A percentile compares a stretch with the other conserved stretches of the same genome.
phyloP scores from a whole-genome alignment of 2,329 filamentous ascomycete genomes.

The Dothidotthia symphoricarpi region DNA sequence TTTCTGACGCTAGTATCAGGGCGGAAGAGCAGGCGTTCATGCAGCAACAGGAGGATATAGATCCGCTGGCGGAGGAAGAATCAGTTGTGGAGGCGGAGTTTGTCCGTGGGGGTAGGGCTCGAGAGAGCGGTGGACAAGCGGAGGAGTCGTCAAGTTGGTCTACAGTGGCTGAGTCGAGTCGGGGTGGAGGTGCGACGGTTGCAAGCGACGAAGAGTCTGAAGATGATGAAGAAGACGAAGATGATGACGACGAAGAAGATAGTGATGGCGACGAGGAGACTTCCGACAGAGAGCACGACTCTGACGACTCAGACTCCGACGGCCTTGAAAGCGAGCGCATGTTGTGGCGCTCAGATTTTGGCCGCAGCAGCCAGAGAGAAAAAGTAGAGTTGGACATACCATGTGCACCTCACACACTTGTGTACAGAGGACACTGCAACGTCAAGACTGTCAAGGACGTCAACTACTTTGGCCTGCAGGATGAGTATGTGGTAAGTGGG shows the following conservation, averaged over 20 bases:
- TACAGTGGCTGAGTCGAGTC: constrained; percentile 2
- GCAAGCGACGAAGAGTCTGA: constrained; percentile 6
- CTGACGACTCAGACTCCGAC: constrained; percentile 33
- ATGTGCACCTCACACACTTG: constrained; percentile 56
- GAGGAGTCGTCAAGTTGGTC: constrained; percentile 4
- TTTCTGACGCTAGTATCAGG: constrained; percentile 40
- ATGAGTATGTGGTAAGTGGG: constrained; percentile 67
- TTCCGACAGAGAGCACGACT: constrained; percentile 31
- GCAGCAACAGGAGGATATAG: constrained; percentile 49
- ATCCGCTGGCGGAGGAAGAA: constrained; percentile 48
- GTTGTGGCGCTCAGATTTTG: constrained; percentile 52
- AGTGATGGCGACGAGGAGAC: constrained; percentile 34
- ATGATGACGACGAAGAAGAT: constrained; percentile 28
- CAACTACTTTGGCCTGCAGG: constrained; percentile 65
- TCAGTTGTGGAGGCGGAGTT: constrained; percentile 38
- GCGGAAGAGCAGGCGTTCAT: constrained; percentile 44
- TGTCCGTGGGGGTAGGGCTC: no score
- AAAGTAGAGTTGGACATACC: constrained; percentile 56
- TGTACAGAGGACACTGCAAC: constrained; percentile 65
- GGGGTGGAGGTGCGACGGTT: constrained; percentile 1
- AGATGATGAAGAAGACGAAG: constrained; percentile 27
- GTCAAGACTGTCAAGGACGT: constrained; percentile 68
- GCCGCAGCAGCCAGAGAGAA: constrained; percentile 47
- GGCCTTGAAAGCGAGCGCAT: constrained; percentile 41
- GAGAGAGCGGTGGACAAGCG: constrained; percentile 11